Evolutionary conservation across 805 yeast genomes (phyloP).

Genomic region (Jamesozyma lodderae): DNA sequence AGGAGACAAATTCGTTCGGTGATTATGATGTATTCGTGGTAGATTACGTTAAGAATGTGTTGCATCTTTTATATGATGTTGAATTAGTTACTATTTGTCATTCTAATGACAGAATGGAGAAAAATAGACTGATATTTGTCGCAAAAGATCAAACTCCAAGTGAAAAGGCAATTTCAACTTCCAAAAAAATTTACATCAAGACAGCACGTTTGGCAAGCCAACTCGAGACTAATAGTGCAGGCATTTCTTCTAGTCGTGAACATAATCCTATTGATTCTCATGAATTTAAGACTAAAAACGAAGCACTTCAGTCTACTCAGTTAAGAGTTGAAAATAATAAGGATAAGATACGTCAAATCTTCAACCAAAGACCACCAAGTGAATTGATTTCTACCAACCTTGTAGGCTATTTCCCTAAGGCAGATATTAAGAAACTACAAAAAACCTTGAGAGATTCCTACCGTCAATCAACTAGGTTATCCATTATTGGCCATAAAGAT

Average conservation of each 20-base stretch:
- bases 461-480: slow-evolving; percentile 58
- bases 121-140: slow-evolving; percentile 60
- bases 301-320: background rate
- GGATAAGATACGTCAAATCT: slow-evolving; percentile 35
- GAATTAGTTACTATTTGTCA: slow-evolving; percentile 79
- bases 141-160: slow-evolving; percentile 57
- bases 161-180: slow-evolving; percentile 46
- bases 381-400: slow-evolving; percentile 83
- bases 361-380: slow-evolving; percentile 90
- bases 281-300: background rate
- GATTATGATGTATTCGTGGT: slow-evolving; percentile 56
- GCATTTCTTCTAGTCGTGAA: background rate
- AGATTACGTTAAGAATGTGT: slow-evolving; percentile 32
- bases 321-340: slow-evolving; percentile 21
- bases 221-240: background rate
- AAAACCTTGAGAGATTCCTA: slow-evolving; percentile 80
- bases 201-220: slow-evolving; percentile 2
- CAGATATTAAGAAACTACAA: slow-evolving; percentile 60
- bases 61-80: slow-evolving; percentile 55
- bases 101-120: slow-evolving; percentile 60
- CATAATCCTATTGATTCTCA: background rate
- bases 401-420: slow-evolving; percentile 85
- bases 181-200: slow-evolving; percentile 37
- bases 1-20: slow-evolving; percentile 22
- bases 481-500: slow-evolving; percentile 5